These are phyloP conservation scores for Escovopsis weberi DNA, from an alignment of 2,329 filamentous ascomycete species.

Conservation along the genomic window DNA sequence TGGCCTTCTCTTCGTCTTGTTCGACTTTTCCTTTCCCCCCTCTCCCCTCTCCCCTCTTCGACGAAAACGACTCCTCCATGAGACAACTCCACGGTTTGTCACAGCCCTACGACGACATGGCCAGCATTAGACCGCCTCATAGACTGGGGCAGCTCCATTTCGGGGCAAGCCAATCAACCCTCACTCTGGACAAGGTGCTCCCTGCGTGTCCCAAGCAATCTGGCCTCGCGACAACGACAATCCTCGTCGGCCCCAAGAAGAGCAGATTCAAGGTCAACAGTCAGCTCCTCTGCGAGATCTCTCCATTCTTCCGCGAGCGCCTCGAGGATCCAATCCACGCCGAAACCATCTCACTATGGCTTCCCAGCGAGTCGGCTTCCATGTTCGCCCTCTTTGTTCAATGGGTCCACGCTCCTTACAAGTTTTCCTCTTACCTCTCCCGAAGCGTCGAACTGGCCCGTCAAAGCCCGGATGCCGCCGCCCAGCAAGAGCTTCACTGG, in stretches of 20 bases:
- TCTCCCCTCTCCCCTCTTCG: too few species aligned
- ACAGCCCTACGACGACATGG: too few species aligned
- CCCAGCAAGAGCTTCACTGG: constrained; percentile 39
- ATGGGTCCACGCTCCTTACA: constrained; percentile 32
- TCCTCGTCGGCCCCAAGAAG: constrained; percentile 29
- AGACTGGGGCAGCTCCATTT: constrained; percentile 1
- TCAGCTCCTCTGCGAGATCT: constrained; percentile 30
- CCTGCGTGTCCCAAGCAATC: constrained; percentile 7
- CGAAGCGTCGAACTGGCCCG: constrained; percentile 20
- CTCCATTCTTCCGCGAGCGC: constrained; percentile 33
- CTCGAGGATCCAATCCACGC: constrained; percentile 21
- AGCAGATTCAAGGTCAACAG: constrained; percentile 28
- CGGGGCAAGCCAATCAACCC: neutral
- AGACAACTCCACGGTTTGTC: too few species aligned
- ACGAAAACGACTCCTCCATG: too few species aligned
- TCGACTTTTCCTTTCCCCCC: too few species aligned
- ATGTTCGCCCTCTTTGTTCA: constrained; percentile 40
- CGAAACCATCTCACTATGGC: constrained; percentile 22
- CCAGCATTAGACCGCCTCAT: neutral
- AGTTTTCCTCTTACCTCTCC: constrained; percentile 30
- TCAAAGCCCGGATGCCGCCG: constrained; percentile 15
- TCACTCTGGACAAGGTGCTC: constrained; percentile 12
- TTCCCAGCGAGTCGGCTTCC: constrained; percentile 31
- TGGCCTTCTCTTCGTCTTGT: too few species aligned
- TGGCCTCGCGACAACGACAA: constrained; percentile 15